A percentile compares a stretch with the other conserved stretches of the same genome.
Evolutionary conservation across 331 rosid genomes (phyloP).

Genomic region (Prunus yedoensis): DNA sequence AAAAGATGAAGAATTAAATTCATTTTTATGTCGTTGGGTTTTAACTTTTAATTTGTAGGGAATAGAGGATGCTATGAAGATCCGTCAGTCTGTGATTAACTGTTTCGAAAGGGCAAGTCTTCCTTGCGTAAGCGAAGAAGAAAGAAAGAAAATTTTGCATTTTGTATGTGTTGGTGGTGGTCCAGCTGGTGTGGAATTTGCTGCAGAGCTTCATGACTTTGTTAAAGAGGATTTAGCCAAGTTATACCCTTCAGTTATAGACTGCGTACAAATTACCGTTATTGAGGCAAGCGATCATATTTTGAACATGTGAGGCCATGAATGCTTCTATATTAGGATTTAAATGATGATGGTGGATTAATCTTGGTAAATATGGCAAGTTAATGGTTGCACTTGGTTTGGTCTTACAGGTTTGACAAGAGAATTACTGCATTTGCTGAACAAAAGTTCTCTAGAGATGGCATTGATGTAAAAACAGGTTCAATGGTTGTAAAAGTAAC

Average conservation of each 20-base stretch:
- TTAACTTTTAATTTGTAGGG: slow-evolving; percentile 12
- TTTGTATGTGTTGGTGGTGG: slow-evolving; percentile 41
- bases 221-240: slow-evolving; percentile 27
- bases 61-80: slow-evolving; percentile 41
- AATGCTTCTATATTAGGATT: not conserved
- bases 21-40: not conserved
- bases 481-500: slow-evolving; percentile 36
- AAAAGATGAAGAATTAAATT: not conserved
- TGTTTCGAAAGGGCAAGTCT: slow-evolving; percentile 41
- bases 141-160: slow-evolving; percentile 32
- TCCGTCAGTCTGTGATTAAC: slow-evolving; percentile 33
- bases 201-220: slow-evolving; percentile 45
- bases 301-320: slow-evolving; percentile 22
- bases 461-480: slow-evolving; percentile 35
- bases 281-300: slow-evolving; percentile 38
- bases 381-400: not conserved
- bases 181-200: slow-evolving; percentile 46
- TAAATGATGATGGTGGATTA: not conserved
- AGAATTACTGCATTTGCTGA: slow-evolving; percentile 41
- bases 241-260: slow-evolving; percentile 28
- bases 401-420: slow-evolving; percentile 35
- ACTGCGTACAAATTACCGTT: slow-evolving; percentile 23
- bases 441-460: slow-evolving; percentile 35
- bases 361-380: not conserved
- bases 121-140: slow-evolving; percentile 35